Evolutionary conservation across 2,329 filamentous ascomycete genomes (phyloP), one percentile per base, ranked within the genome.

Genomic region (Sarocladium strictum): DNA sequence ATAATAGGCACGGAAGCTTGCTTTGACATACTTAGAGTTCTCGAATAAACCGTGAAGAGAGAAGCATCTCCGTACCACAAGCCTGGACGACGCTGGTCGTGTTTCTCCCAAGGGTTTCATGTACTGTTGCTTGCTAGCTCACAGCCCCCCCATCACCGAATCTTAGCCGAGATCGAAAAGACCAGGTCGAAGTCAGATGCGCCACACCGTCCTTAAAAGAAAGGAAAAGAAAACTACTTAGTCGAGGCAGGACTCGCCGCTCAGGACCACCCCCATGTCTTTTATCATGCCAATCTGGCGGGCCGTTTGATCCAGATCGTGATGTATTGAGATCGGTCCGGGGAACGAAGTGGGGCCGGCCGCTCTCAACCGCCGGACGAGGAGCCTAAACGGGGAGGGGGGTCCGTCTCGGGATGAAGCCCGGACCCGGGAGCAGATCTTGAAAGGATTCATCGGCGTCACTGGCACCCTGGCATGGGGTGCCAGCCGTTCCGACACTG

Each of bases 341-440:
- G 43, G 27, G 24, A 10, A 3, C 23, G 29, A 24, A 29, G 43
- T 47, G 43, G 43, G 43, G 43, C 43, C 43, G 24, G 43, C 43
- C 43, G 43, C n/a, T n/a, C 15, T 15, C 3, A 4, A n/a, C 23
- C n/a, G 5, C 38, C 43, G 43, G 43, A 47, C 43, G 23, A 47
- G 43, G 23, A 47, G 21, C 43, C 43, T 47, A 47, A 47, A 47
- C 43, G 43, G 43, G 43, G 43, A 47, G 24, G 43, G 43, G 43
- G 21, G 43, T 47, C 43, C 43, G 43, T 27, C 3, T 47, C 43
- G 43, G 43, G 29, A n/a, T n/a, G 24, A 10, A 47, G 43, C 23
- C 10, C 17, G 21, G 21, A 24, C 40, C 40, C 40, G 40, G 40
- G 15, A 43, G 21, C 40, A 24, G 40, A 23, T 43, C 21, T 23